Evolutionary conservation across 192 early-diverging fungal genomes (phyloP).

Genomic region (Coemansia sp.): DNA sequence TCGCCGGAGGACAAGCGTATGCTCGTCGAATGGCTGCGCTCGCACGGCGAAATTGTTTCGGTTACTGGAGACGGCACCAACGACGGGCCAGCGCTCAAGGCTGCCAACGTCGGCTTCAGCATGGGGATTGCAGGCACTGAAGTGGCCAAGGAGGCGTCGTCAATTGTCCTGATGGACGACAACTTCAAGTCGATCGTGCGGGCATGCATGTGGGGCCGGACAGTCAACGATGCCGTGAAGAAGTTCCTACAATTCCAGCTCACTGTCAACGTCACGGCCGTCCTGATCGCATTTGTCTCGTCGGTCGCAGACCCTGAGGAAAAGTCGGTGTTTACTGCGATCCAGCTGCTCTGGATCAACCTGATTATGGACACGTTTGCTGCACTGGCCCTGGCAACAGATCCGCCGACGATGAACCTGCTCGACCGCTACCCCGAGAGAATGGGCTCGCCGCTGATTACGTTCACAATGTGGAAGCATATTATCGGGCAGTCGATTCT

Average conservation of each 20-base stretch:
- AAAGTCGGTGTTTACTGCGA: conserved; percentile 85
- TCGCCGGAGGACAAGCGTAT: conserved; percentile 96
- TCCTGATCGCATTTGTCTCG: conserved; percentile 72
- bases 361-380: conserved; percentile 99
- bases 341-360: conserved; percentile 98
- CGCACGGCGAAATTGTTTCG: conserved; percentile 90
- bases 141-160: conserved; percentile 99
- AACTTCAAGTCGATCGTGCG: conserved; percentile 97
- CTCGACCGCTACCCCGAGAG: conserved; percentile 83
- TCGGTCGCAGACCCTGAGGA: conserved; percentile 58
- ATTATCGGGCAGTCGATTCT: conserved; percentile 87
- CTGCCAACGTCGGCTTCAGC: conserved; percentile 94
- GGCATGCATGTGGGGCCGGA: conserved; percentile 94
- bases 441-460: conserved; percentile 76
- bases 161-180: conserved; percentile 96
- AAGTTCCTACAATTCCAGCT: conserved; percentile 99
- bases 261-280: conserved; percentile 93
- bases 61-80: conserved; percentile 99
- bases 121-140: conserved; percentile 99
- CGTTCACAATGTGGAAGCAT: conserved; percentile 92
- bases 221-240: conserved; percentile 93
- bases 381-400: conserved; percentile 93
- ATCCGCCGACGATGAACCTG: conserved; percentile 79
- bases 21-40: conserved; percentile 80
- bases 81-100: conserved; percentile 90